Evolutionary conservation across 192 early-diverging fungal species (phyloP).

Genomic region (Coemansia sp.): DNA sequence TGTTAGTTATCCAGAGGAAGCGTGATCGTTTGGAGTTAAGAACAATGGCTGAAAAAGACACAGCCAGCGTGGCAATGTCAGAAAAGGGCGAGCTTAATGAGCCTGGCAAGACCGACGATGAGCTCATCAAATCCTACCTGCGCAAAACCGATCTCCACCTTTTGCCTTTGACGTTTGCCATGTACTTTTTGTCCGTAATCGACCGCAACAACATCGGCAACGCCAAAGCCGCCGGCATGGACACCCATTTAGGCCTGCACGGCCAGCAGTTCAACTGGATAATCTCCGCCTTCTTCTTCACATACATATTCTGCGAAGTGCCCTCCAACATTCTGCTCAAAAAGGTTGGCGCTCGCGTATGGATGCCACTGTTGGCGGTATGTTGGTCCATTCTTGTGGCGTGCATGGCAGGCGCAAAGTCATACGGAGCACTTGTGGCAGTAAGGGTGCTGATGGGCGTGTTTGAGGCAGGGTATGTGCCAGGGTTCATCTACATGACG

Average conservation of each 20-base stretch:
- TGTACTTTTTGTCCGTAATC: conserved; percentile 50
- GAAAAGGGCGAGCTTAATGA: neutral
- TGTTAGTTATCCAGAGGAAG: too few species aligned
- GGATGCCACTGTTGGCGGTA: conserved; percentile 50
- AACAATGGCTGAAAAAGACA: neutral
- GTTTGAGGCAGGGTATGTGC: conserved; percentile 69
- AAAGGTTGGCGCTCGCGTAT: conserved; percentile 29
- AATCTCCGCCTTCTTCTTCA: conserved; percentile 62
- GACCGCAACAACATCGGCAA: conserved; percentile 57
- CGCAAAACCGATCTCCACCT: conserved; percentile 58
- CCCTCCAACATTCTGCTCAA: conserved; percentile 62
- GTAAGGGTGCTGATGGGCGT: conserved; percentile 48
- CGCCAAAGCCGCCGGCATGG: conserved; percentile 45
- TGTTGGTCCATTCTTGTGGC: conserved; percentile 51
- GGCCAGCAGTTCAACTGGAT: conserved; percentile 57
- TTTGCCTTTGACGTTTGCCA: conserved; percentile 56
- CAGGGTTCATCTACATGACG: conserved; percentile 63
- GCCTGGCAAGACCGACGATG: neutral
- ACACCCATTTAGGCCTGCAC: conserved; percentile 33
- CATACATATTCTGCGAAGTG: conserved; percentile 64
- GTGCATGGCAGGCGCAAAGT: conserved; percentile 61
- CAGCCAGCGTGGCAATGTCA: neutral
- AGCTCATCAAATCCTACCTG: conserved; percentile 34
- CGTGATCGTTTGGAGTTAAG: too few species aligned
- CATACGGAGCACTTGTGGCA: conserved; percentile 53